phyloP scores from a whole-genome alignment of 179 eudicot genomes.

The Beta lomatogona region DNA sequence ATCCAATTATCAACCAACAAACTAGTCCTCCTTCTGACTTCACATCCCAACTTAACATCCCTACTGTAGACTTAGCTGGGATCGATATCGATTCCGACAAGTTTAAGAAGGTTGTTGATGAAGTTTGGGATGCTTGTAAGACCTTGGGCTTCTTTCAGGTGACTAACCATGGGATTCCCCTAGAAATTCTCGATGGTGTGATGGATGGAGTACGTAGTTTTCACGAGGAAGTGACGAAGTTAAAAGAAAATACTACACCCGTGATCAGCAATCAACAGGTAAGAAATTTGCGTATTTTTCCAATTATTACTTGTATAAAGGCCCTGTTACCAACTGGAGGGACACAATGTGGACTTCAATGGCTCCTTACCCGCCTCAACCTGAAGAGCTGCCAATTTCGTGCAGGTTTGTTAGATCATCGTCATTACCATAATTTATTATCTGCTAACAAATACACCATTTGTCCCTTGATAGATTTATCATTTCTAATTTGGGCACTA shows the following conservation, averaged over 20 bases:
- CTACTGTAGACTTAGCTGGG: background rate
- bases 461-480: too few relatives aligned
- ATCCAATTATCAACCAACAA: background rate
- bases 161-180: constrained; percentile 19
- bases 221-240: constrained; percentile 4
- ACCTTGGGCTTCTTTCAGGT: constrained; percentile 29
- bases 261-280: background rate
- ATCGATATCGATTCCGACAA: background rate
- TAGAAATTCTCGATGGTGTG: background rate
- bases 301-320: too few relatives aligned
- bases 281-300: too few relatives aligned
- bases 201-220: background rate
- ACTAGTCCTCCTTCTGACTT: background rate
- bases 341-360: too few relatives aligned
- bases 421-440: too few relatives aligned
- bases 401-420: too few relatives aligned
- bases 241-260: constrained; percentile 4
- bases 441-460: too few relatives aligned
- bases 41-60: background rate
- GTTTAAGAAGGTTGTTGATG: background rate
- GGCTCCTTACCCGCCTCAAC: too few relatives aligned
- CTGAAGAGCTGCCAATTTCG: too few relatives aligned
- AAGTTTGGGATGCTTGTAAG: constrained; percentile 22
- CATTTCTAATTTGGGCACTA: too few relatives aligned
- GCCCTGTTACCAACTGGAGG: too few relatives aligned